phyloP scores from a whole-genome alignment of 2,329 filamentous ascomycete species.

The Ophiosphaerella korrae region DNA sequence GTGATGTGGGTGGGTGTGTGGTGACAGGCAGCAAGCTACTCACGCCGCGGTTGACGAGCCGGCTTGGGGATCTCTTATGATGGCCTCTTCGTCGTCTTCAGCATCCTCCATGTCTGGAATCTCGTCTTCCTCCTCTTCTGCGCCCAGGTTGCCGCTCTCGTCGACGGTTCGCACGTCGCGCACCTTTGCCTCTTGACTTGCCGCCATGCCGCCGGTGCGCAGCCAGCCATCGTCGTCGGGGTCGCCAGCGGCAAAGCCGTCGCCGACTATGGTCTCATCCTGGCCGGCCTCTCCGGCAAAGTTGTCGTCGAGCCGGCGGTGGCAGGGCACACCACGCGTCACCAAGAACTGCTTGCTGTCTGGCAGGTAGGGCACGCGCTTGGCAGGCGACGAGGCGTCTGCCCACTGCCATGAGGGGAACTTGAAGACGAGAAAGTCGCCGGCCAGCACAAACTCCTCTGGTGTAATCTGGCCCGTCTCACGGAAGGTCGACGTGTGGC shows the following conservation, averaged over 20 bases:
- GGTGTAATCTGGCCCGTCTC: constrained; percentile 94
- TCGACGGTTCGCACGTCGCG: constrained; percentile 86
- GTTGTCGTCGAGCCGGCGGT: constrained; percentile 87
- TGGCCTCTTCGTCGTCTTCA: constrained; percentile 90
- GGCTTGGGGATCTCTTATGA: constrained; percentile 70
- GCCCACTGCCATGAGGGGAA: constrained; percentile 99
- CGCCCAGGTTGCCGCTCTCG: constrained; percentile 83
- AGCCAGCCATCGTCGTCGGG: constrained; percentile 86
- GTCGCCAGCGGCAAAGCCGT: constrained; percentile 65
- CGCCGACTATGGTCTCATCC: constrained; percentile 83
- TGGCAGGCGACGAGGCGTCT: constrained; percentile 79
- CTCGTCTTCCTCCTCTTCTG: constrained; percentile 73
- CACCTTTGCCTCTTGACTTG: constrained; percentile 75
- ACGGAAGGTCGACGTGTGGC: constrained; percentile 90
- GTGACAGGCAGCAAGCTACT: constrained; percentile 34
- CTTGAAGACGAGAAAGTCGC: constrained; percentile 98
- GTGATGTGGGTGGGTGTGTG: constrained; percentile 7
- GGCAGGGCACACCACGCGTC: constrained; percentile 91
- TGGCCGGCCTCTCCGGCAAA: constrained; percentile 87
- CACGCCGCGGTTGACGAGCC: constrained; percentile 61
- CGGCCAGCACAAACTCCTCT: constrained; percentile 93
- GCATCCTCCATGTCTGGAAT: constrained; percentile 99
- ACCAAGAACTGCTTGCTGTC: constrained; percentile 93
- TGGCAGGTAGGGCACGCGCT: constrained; percentile 81
- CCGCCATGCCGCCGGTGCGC: constrained; percentile 78